A percentile compares a stretch with the other conserved stretches of the same genome.
Conservation (phyloP, 192 early-diverging fungal genomes). For the Entomortierella parvispora region DNA sequence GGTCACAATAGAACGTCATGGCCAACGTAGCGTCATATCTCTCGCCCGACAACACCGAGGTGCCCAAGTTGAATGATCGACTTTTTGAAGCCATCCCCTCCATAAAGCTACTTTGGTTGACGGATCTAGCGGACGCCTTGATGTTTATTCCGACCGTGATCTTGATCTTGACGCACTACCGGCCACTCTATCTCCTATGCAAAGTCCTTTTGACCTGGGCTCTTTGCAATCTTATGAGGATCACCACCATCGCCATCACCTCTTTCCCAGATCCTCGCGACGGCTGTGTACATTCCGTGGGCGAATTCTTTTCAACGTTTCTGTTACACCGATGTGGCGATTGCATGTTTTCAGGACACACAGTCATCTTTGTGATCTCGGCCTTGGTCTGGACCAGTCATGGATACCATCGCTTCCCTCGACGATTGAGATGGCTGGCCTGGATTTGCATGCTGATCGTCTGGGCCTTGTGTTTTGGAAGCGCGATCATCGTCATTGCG, state of each 20-base stretch:
- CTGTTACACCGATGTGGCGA: constrained; percentile 71
- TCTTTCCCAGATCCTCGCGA: constrained; percentile 71
- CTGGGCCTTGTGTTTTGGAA: constrained; percentile 62
- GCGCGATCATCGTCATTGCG: constrained; percentile 66
- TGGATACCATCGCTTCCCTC: constrained; percentile 50
- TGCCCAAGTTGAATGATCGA: constrained; percentile 54
- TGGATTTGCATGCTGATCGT: constrained; percentile 52
- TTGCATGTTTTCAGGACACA: constrained; percentile 74
- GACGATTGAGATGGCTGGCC: constrained; percentile 46
- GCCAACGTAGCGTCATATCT: constrained; percentile 72
- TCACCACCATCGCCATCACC: constrained; percentile 73
- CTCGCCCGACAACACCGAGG: constrained; percentile 48
- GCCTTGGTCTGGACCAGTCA: constrained; percentile 70
- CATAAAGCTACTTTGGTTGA: constrained; percentile 64
- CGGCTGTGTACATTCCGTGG: constrained; percentile 62
- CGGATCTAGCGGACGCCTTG: constrained; percentile 68
- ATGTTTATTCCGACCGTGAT: constrained; percentile 65
- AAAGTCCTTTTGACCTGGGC: constrained; percentile 63
- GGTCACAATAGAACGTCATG: constrained; percentile 64
- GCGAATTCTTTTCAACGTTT: constrained; percentile 69
- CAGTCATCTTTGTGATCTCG: constrained; percentile 68
- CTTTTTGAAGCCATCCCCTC: constrained; percentile 68
- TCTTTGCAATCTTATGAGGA: constrained; percentile 65
- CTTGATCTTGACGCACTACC: constrained; percentile 61
- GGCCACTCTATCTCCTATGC: constrained; percentile 64